Evolutionary conservation across 2,329 filamentous ascomycete genomes (phyloP).

Genomic region (Ascochyta rabiei): DNA sequence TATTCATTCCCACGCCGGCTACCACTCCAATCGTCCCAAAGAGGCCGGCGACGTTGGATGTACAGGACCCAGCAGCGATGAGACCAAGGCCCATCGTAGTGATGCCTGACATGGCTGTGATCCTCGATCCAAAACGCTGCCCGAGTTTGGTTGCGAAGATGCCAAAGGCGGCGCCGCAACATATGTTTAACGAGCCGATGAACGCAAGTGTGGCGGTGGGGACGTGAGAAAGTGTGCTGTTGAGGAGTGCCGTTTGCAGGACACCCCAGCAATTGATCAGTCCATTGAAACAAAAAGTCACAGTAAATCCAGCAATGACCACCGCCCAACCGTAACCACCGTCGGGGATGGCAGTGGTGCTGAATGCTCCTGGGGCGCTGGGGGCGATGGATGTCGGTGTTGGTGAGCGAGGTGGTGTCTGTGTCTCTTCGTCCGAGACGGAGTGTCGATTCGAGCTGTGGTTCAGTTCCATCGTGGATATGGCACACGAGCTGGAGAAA

Average conservation of each 20-base stretch:
- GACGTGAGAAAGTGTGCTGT: constrained; percentile 50
- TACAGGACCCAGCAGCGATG: constrained; percentile 55
- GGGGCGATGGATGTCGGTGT: not conserved
- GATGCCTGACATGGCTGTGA: constrained; percentile 57
- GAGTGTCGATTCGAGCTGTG: not conserved
- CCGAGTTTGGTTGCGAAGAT: constrained; percentile 60
- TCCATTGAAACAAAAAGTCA: constrained; percentile 61
- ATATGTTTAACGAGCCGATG: constrained; percentile 61
- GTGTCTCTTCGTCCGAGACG: constrained; percentile 10
- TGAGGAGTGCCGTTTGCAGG: constrained; percentile 62
- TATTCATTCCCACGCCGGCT: constrained; percentile 50
- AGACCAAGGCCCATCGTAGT: constrained; percentile 57
- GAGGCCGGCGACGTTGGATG: constrained; percentile 35
- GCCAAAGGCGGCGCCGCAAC: constrained; percentile 59
- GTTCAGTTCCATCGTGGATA: constrained; percentile 6
- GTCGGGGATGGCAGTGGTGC: constrained; percentile 51
- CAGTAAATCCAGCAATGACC: constrained; percentile 56
- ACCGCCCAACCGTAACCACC: constrained; percentile 65
- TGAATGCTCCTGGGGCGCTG: constrained; percentile 3
- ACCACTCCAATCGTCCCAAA: constrained; percentile 57
- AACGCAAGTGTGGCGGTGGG: constrained; percentile 62
- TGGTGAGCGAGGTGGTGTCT: constrained; percentile 5
- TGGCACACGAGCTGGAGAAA: not conserved
- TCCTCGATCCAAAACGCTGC: constrained; percentile 55
- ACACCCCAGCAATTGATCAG: constrained; percentile 66